A percentile compares a stretch with the other conserved stretches of the same genome.
Evolutionary conservation across 176 grass and related monocot genomes (phyloP).

Genomic region (Ensete glaucum): DNA sequence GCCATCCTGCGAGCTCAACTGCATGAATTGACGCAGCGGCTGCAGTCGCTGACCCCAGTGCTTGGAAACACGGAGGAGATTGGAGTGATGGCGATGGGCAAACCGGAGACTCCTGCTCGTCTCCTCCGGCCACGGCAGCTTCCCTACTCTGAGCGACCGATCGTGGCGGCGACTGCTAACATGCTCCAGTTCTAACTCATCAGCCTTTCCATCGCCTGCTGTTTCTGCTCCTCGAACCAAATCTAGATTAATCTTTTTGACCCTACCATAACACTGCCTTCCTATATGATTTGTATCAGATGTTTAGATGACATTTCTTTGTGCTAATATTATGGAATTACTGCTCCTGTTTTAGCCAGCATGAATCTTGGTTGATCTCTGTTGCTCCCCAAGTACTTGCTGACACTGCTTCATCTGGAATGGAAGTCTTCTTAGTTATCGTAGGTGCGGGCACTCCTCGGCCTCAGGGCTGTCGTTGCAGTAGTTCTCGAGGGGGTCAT

Average conservation of each 20-base stretch:
- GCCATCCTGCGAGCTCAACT: constrained; percentile 43
- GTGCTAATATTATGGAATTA: background rate
- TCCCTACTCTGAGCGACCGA: constrained; percentile 43
- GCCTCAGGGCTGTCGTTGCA: constrained; percentile 87
- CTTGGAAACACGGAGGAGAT: constrained; percentile 58
- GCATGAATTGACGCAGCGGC: constrained; percentile 50
- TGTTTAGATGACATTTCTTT: background rate
- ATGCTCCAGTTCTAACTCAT: constrained; percentile 30
- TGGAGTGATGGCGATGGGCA: constrained; percentile 56
- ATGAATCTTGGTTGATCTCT: too few relatives aligned
- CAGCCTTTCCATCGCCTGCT: background rate
- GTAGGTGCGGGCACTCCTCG: constrained; percentile 86
- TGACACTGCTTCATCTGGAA: too few relatives aligned
- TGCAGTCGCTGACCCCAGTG: constrained; percentile 63
- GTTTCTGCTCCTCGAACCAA: background rate
- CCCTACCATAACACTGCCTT: background rate
- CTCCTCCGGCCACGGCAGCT: constrained; percentile 79
- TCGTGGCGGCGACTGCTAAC: constrained; percentile 23
- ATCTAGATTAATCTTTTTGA: background rate
- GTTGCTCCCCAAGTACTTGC: too few relatives aligned
- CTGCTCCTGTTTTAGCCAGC: background rate
- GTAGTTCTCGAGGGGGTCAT: constrained; percentile 65
- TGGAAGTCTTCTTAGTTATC: constrained; percentile 31
- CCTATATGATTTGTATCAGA: background rate
- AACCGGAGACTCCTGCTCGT: constrained; percentile 45